Evolutionary conservation across 1,284 basidiomycete genomes (phyloP), one percentile per base, ranked within the genome.

Genomic region (Pascua sp.): DNA sequence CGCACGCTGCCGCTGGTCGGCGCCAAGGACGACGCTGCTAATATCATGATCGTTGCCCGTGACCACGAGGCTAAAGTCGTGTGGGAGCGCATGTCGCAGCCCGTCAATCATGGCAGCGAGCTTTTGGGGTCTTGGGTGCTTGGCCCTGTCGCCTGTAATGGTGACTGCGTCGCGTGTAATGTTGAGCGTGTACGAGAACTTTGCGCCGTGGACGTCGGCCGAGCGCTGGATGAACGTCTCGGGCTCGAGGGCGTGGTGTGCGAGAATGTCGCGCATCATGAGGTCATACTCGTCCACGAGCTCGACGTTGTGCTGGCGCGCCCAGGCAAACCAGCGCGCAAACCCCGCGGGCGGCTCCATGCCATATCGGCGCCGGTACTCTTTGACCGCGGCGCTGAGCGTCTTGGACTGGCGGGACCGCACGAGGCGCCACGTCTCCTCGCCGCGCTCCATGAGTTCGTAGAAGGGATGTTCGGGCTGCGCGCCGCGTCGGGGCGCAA

Each of bases 201-300:
- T 42, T 32, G 24, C 24, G 24, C 24, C 24, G 7, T 32, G 24
- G 3, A 32, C 7, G 24, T 37, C 54, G 44, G 63, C 58, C 2
- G 64, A 65, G 17, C 75, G 64, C n/a, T 66, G 42, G 13, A 70
- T 61, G 48, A 73, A 74, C 39, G 64, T 66, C 2, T 60, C 62
- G 1, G 76, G 75, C n/a, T 58, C 47, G 7, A 77, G 65, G 0
- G 76, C 73, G 51, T 74, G 71, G 64, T 76, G 75, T 1, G 73
- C 69, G 38, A 76, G 49, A 0, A 77, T 36, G 57, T 76, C 75
- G 47, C 67, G 65, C 71, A 75, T 74, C 60, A 76, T 68, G 48
- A 71, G 68, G 59, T 77, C 74, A 61, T 72, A 78, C 53, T 75
- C 91, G 76, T 97, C 92, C 8, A 91, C 81, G 76, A 97, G 84